A percentile compares a stretch with the other conserved stretches of the same genome.
phyloP scores from a whole-genome alignment of 139 green algal genomes.

The Deuterostichococcus epilithicus region DNA sequence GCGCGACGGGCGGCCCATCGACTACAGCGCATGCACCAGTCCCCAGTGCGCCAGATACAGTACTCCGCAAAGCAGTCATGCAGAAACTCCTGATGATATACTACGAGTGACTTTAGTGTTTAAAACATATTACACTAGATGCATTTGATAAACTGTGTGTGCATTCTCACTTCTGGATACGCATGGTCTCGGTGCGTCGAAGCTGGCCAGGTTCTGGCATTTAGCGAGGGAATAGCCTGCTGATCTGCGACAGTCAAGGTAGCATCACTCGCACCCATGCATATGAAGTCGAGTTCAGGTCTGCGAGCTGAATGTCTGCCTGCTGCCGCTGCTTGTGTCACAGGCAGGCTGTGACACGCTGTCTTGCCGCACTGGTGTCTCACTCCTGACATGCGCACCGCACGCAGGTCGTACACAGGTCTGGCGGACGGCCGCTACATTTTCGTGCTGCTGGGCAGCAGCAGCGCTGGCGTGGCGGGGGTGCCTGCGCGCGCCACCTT shows the following conservation, averaged over 20 bases:
- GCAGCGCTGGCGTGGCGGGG: neutral
- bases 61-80: neutral
- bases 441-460: neutral
- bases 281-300: neutral
- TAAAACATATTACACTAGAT: neutral
- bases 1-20: neutral
- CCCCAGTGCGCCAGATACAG: neutral
- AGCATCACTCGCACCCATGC: neutral
- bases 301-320: neutral
- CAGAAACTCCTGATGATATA: neutral
- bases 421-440: slow-evolving; percentile 2
- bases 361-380: neutral
- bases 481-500: slow-evolving; percentile 10
- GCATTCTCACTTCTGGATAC: too few relatives aligned
- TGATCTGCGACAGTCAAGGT: too few relatives aligned
- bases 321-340: neutral
- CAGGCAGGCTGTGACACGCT: neutral
- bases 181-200: neutral
- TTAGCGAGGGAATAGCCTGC: too few relatives aligned
- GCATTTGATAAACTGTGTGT: neutral
- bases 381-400: too few relatives aligned
- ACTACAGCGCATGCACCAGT: neutral
- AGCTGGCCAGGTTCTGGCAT: neutral
- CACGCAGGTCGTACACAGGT: neutral
- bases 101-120: neutral